Conservation (phyloP, 2,329 filamentous ascomycete genomes). For the Trichoderma pleuroti region DNA sequence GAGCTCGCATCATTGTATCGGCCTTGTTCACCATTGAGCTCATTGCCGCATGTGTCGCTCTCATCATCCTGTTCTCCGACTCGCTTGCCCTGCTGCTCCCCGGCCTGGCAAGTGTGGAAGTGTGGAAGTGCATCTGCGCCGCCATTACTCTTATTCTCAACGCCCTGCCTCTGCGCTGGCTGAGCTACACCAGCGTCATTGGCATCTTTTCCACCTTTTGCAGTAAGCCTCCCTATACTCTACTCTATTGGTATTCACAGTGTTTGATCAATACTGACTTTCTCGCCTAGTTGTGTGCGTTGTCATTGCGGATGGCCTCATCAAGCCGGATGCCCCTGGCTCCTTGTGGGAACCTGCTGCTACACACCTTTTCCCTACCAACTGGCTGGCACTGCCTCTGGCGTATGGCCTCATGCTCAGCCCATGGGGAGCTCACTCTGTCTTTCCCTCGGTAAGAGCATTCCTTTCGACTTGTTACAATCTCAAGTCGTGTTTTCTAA, state of each 20-base stretch:
- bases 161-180: slow-evolving; percentile 75
- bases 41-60: slow-evolving; percentile 80
- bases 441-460: slow-evolving; percentile 80
- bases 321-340: slow-evolving; percentile 75
- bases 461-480: too few relatives aligned
- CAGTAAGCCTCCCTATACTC: slow-evolving; percentile 57
- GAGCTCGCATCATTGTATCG: slow-evolving; percentile 76
- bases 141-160: slow-evolving; percentile 75
- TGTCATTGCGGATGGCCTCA: slow-evolving; percentile 78
- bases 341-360: slow-evolving; percentile 76
- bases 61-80: slow-evolving; percentile 91
- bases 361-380: slow-evolving; percentile 78
- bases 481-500: too few relatives aligned
- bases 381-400: slow-evolving; percentile 83
- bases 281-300: slow-evolving; percentile 65
- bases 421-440: slow-evolving; percentile 60
- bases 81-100: slow-evolving; percentile 78
- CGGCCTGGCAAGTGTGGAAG: slow-evolving; percentile 57
- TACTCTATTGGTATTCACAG: not conserved
- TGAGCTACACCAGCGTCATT: slow-evolving; percentile 88
- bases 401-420: slow-evolving; percentile 89
- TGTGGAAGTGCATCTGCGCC: slow-evolving; percentile 85
- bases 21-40: slow-evolving; percentile 86
- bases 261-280: slow-evolving; percentile 4
- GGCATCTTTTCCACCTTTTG: slow-evolving; percentile 88